Base-by-base conservation (phyloP, 441 rosid genomes). In the Croton setiger region DNA sequence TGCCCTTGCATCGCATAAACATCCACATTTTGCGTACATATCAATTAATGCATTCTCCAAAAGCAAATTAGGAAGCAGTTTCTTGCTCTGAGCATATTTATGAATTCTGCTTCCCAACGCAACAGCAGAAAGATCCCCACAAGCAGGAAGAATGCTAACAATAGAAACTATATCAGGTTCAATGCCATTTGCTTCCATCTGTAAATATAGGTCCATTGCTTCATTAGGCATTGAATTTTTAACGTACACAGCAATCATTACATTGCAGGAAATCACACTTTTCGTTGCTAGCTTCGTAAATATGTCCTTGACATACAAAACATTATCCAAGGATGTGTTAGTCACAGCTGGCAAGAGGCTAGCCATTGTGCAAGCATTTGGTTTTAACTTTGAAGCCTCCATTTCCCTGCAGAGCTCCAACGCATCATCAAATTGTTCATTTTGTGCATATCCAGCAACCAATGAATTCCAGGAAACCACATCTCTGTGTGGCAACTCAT, bases 391-490 rank as follows among this genome's bases (percentile, higher is more conserved):
- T 1, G 61, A 64, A 27, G 37, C 64, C 51, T 77, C 76, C 82
- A 80, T 80, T 66, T 80, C 77, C 64, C 61, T 63, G 66, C 83
- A 82, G 63, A 75, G 63, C 21, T 77, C 59, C 72, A 80, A 67
- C 14, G 83, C 81, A 45, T 69, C 76, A 65, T 77, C 68, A 27
- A 80, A 69, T 36, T 58, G 60, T 27, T 71, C 80, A 66, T 66
- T 80, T 44, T 80, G 86, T 35, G 86, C 78, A 64, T 68, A 82
- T 21, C 67, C 72, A 17, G 83, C 78, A 61, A 82, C 81, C 75
- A 82, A 58, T 3, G 86, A 73, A 61, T 77, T 82, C 86, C 86
- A 80, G 13, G 81, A 74, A 75, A 82, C 80, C 2, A 79, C 74
- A 54, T 79, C 83, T 57, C 63, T 75, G n/a, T 36, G 4, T 0